Conservation (phyloP, 768 basidiomycete species). For the Ramaria rubella region DNA sequence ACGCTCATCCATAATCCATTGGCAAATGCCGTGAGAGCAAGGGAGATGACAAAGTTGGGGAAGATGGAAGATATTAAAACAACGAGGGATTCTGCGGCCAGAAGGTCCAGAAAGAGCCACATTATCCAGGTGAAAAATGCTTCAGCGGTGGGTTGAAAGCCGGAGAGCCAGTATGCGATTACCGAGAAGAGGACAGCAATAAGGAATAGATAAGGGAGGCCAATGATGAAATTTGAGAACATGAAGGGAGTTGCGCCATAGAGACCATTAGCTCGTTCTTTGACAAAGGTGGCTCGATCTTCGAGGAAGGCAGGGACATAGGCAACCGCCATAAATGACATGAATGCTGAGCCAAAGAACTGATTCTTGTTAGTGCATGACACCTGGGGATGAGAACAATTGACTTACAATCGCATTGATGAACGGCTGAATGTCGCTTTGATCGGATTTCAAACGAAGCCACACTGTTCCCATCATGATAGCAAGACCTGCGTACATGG, state of each 20-base stretch:
- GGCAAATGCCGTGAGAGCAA: conserved; percentile 39
- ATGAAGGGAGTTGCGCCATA: conserved; percentile 49
- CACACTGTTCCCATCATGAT: too few species aligned
- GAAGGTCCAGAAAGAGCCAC: conserved; percentile 47
- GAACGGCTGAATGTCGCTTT: too few species aligned
- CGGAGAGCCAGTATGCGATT: conserved; percentile 36
- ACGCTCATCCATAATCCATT: conserved; percentile 54
- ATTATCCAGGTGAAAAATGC: conserved; percentile 51
- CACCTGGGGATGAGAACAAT: too few species aligned
- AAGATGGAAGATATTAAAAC: conserved; percentile 43
- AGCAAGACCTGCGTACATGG: too few species aligned
- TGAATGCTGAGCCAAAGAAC: conserved; percentile 52
- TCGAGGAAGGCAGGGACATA: conserved; percentile 45
- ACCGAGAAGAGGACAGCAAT: conserved; percentile 43
- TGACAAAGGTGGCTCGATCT: conserved; percentile 49
- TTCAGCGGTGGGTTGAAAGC: conserved; percentile 41
- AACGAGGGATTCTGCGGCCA: conserved; percentile 46
- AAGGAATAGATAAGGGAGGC: conserved; percentile 46
- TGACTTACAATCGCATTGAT: too few species aligned
- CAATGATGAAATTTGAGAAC: conserved; percentile 47
- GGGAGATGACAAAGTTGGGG: conserved; percentile 54
- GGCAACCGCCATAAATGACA: conserved; percentile 49
- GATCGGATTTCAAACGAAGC: too few species aligned
- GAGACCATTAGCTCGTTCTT: conserved; percentile 52
- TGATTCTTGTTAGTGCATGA: too few species aligned